Evolutionary conservation across 148 eudicot species (phyloP), one percentile per base, ranked within the genome.

Genomic region (Selenicereus undatus): DNA sequence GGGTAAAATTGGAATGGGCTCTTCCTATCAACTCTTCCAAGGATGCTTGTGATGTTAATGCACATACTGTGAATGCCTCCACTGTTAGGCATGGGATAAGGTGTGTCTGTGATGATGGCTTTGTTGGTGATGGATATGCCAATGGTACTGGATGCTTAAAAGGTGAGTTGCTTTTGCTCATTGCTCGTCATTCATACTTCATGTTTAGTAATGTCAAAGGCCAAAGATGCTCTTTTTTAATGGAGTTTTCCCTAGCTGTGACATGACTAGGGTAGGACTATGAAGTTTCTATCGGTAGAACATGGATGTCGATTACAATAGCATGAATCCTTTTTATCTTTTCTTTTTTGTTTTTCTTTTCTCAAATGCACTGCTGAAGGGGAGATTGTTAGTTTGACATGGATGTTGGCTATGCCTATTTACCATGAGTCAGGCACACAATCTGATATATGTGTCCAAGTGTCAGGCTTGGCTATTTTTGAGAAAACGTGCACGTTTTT

Each of bases 1-100:
- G 98, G 22, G 88, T 94, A 36, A 92, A 91, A 84, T 48, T 94
- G 77, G 97, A 94, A 84, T 94, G 98, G 98, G 97, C 85, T 39
- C 36, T 91, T 65, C 93, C 91, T 0, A 76, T 76, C 42, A 91
- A 90, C 81, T 83, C 83, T 14, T 80, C 89, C 27, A 54, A 42
- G 32, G 80, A 52, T 20, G 56, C 56, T 58, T 94, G 98, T 87
- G 89, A 85, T 85, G 80, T 71, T 35, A 87, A 90, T 85, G 93
- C 92, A 4, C 85, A 85, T 52, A 78, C n/a, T 43, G 78, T 91
- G 4, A 91, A 92, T 87, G 93, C 91, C 4, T 88, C 87, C 11
- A 83, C 91, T 73, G 86, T 91, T 30, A 65, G 71, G 21, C 86
- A 85, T 27, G 98, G 95, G 18, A 54, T 94, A 45, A 87, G 98